Base-by-base conservation (phyloP, 495 filamentous ascomycete species). In the Xylaria intraflava region DNA sequence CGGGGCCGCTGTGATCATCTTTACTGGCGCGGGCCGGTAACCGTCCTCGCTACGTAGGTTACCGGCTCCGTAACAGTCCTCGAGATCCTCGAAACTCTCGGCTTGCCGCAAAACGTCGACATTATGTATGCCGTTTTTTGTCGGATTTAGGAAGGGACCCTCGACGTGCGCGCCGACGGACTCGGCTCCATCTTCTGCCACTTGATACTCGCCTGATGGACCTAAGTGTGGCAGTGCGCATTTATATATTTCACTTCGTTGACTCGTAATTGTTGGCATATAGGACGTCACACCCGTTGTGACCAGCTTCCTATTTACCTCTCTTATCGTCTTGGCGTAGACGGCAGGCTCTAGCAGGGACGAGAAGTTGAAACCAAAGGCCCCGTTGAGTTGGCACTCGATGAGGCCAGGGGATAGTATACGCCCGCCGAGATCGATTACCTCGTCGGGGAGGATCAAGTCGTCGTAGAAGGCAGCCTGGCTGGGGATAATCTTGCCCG, bases 361-460 rank as follows among this genome's bases (percentile, higher is more conserved):
- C 0, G 87, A 90, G 66, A 92, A 92, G 70, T 93, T 88, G 72
- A 92, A 89, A 41, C 89, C 89, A 55, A 86, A 86, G 6, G 84
- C 87, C 38, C 89, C 89, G 60, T 95, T 95, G 41, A 92, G 77
- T 63, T 95, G 89, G 43, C 87, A 83, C 61, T 95, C 89, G 60
- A 94, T 88, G 58, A 93, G 78, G 12, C 88, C 89, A 0, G 89
- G 88, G 11, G 87, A 80, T 20, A 95, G 59, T 60, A 93, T 89
- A 55, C 85, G 83, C 42, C 86, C 85, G n/a, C 80, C 75, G 11
- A 93, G 80, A 59, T 95, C 79, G 58, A 93, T 72, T 46, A 83
- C 74, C 45, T 64, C 54, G 59, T 83, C 79, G 6, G 83, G 81
- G 6, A 78, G 66, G n/a, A 69, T 63, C 47, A 84, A 78, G 39